A percentile compares a stretch with the other conserved stretches of the same genome.
Evolutionary conservation across 495 filamentous ascomycete species (phyloP).

Genomic region (Hyaloscypha finlandica): DNA sequence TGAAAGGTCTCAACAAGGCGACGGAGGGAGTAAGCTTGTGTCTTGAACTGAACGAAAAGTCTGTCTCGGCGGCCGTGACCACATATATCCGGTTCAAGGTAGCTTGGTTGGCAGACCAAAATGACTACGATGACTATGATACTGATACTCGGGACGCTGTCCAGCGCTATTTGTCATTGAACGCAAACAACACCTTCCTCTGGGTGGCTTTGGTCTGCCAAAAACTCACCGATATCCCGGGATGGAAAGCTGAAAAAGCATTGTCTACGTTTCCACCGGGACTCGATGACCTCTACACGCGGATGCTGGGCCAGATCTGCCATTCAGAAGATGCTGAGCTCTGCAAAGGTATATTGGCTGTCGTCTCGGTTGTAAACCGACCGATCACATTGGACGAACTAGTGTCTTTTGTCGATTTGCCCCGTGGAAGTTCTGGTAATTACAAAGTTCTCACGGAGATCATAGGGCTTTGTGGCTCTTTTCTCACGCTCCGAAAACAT

Average conservation of each 20-base stretch:
- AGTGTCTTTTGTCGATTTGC: slow-evolving; percentile 7
- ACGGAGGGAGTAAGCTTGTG: slow-evolving; percentile 22
- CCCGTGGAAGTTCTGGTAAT: slow-evolving; percentile 21
- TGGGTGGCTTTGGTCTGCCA: slow-evolving; percentile 38
- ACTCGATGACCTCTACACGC: slow-evolving; percentile 36
- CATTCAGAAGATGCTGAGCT: slow-evolving; percentile 31
- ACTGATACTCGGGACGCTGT: slow-evolving; percentile 6
- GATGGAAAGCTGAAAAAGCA: slow-evolving; percentile 11
- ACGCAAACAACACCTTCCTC: slow-evolving; percentile 25
- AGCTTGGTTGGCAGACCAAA: not conserved
- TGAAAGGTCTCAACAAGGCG: slow-evolving; percentile 5
- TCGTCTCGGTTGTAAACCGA: slow-evolving; percentile 22
- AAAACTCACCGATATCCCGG: slow-evolving; percentile 18
- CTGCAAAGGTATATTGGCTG: slow-evolving; percentile 30
- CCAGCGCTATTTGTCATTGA: slow-evolving; percentile 8
- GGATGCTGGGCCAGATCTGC: slow-evolving; percentile 36
- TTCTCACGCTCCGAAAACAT: slow-evolving; percentile 32
- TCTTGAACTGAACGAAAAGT: slow-evolving; percentile 34
- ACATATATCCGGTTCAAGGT: slow-evolving; percentile 22
- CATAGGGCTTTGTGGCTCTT: slow-evolving; percentile 32
- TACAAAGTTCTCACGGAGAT: slow-evolving; percentile 23
- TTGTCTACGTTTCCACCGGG: slow-evolving; percentile 35
- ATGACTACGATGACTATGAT: slow-evolving; percentile 8
- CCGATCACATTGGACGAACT: slow-evolving; percentile 24
- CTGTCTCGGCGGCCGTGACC: slow-evolving; percentile 24